Conservation (phyloP, 805 yeast species). For the Crinitomyces ghanaensis region DNA sequence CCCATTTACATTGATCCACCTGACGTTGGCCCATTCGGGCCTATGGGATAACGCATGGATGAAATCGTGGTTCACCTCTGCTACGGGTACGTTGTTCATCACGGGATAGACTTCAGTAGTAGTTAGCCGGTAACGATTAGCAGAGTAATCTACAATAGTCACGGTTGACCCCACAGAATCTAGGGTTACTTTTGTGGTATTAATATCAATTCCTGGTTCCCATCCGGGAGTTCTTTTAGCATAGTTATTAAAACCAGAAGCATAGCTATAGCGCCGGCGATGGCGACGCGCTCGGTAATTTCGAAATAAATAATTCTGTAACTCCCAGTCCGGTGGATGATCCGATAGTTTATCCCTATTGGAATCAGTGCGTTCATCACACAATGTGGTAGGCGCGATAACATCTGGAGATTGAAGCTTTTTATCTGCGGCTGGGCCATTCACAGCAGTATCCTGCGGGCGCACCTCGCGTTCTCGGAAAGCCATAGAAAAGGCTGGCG, state of each 20-base stretch:
- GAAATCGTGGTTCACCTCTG: constrained; percentile 21
- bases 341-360: too few species aligned
- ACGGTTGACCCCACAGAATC: constrained; percentile 42
- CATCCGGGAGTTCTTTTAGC: constrained; percentile 34
- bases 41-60: constrained; percentile 23
- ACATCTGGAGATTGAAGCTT: too few species aligned
- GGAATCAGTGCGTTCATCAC: too few species aligned
- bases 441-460: too few species aligned
- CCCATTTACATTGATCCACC: constrained; percentile 51
- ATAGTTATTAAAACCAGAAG: constrained; percentile 25
- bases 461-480: too few species aligned
- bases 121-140: constrained; percentile 33
- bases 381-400: too few species aligned
- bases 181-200: constrained; percentile 40
- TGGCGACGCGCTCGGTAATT: not conserved
- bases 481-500: too few species aligned
- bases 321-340: too few species aligned
- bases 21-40: constrained; percentile 39
- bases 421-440: too few species aligned
- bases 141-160: constrained; percentile 42
- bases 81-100: constrained; percentile 8
- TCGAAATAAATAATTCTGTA: too few species aligned
- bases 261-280: constrained; percentile 9
- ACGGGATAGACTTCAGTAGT: constrained; percentile 30
- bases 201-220: constrained; percentile 50